A percentile compares a stretch with the other conserved stretches of the same genome.
Evolutionary conservation across 306 rosid genomes (phyloP).

Genomic region (Acacia melanoxylon): DNA sequence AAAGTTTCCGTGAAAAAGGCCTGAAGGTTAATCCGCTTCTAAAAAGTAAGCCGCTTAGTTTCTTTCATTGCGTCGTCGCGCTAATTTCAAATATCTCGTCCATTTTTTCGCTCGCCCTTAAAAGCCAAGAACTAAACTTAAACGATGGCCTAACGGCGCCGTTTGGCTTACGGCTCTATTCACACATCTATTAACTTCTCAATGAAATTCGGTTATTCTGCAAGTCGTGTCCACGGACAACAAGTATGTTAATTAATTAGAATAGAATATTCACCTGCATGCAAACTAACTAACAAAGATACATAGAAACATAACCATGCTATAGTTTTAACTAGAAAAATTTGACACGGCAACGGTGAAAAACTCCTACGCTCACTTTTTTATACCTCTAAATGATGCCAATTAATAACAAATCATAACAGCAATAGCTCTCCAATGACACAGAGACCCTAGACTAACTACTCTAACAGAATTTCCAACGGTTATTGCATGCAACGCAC

Average conservation of each 20-base stretch:
- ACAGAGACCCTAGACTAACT: slow-evolving; percentile 49
- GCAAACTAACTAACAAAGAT: neutral
- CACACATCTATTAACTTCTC: neutral
- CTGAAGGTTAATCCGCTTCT: too few species aligned
- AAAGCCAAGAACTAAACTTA: too few species aligned
- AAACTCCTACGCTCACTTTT: slow-evolving; percentile 39
- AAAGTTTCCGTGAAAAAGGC: too few species aligned
- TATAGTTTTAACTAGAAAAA: slow-evolving; percentile 20
- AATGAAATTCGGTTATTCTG: neutral
- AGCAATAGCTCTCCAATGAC: slow-evolving; percentile 1
- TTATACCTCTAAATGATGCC: slow-evolving; percentile 26
- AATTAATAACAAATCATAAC: slow-evolving; percentile 39
- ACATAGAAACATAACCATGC: neutral
- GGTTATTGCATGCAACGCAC: slow-evolving; percentile 81
- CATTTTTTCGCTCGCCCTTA: too few species aligned
- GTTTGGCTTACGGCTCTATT: too few species aligned
- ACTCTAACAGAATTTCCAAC: slow-evolving; percentile 96
- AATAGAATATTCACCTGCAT: neutral
- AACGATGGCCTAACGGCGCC: too few species aligned
- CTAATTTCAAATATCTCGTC: too few species aligned
- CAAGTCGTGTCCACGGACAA: neutral
- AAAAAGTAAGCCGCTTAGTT: too few species aligned
- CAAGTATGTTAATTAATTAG: neutral
- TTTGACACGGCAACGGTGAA: slow-evolving; percentile 33
- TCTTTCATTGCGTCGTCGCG: too few species aligned